Base-by-base conservation (phyloP, 2,329 filamentous ascomycete genomes). In the Alternaria alternata region DNA sequence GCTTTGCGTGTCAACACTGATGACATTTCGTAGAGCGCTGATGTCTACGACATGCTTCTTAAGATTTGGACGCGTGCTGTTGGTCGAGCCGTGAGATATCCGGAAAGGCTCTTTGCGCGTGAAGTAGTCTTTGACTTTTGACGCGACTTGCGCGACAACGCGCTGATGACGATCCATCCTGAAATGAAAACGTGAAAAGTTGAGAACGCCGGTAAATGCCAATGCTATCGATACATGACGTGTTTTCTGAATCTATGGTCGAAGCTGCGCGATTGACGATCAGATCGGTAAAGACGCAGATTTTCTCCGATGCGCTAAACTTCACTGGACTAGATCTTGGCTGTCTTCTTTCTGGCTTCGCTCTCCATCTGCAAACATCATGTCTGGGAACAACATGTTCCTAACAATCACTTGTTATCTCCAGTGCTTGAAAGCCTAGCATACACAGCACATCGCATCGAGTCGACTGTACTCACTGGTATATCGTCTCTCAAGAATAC, bases 1-100 rank as follows among this genome's bases (percentile, higher is more conserved):
- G 6, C 73, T 74, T 1, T 78, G 68, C 0, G 68, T 75, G 70
- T 92, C 85, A 47, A 94, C 80, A 8, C 81, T 77, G 9, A 94
- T 80, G 16, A 94, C 85, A 74, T 86, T 83, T 64, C 82, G 84
- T 9, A 94, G 84, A 4, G 74, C 71, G 76, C 88, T 89, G 38
- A 89, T 92, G 75, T 92, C 89, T 56, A 94, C 82, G 9, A 87
- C 82, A 43, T 61, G 73, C 36, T 74, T 73, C 51, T 78, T 75
- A 7, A 75, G 67, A 8, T 76, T 75, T 34, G 84, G 84, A 7
- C 91, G 88, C 38, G 91, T 93, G 77, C 88, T 91, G 79, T 92
- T 93, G 26, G 91, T 93, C 0, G 89, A 88, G 62, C 91, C 91
- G 78, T 93, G 91, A 68, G 88, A 91, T 72, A 93, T 89, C n/a